Base-by-base conservation (phyloP, 306 rosid species). In the Dalbergia cochinchinensis region DNA sequence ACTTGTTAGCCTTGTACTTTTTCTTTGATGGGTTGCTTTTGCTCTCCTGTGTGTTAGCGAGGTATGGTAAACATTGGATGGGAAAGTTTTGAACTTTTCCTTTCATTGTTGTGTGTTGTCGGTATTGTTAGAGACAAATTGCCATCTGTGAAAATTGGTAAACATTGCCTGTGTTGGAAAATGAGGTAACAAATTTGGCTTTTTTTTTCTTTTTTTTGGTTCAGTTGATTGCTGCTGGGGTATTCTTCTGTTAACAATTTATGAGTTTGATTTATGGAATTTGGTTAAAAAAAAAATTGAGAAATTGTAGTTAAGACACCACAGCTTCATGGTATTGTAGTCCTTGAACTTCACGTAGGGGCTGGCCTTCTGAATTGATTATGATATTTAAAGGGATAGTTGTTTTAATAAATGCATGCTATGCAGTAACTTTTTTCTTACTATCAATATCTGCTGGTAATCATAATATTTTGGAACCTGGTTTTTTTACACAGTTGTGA, bases 281-380 rank as follows among this genome's bases (percentile, higher is more conserved):
- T n/a, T 82, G 13, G 53, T 19, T 11, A 66, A 33, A 16, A 50
- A 50, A 60, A n/a, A 69, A 54, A 66, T 34, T 74, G 37, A 31
- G 71, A 71, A 83, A 79, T 82, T 86, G 19, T 74, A 62, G 80
- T 79, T 45, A 39, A 15, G 50, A 51, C 62, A 13, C 60, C 10
- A 35, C 64, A n/a, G 12, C 42, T 64, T 45, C 80, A 13, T 34
- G 37, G 12, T 57, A 26, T 31, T 60, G 47, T 61, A 19, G 51
- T 51, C 76, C 83, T 11, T 73, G 76, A 78, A 74, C 68, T 71
- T 75, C 22, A 31, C 4, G 50, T 69, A 22, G 18, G 69, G 64
- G 65, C 41, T 83, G 33, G 70, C 61, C 78, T 62, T 50, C 51
- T 26, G 31, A 26, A 26, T 26, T 26, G 31, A 26, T 26, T 26